Percentiles rank a stretch among this genome's conserved stretches.
Evolutionary conservation across 208 protist genomes (phyloP).

Genomic region (Leishmania major): DNA sequence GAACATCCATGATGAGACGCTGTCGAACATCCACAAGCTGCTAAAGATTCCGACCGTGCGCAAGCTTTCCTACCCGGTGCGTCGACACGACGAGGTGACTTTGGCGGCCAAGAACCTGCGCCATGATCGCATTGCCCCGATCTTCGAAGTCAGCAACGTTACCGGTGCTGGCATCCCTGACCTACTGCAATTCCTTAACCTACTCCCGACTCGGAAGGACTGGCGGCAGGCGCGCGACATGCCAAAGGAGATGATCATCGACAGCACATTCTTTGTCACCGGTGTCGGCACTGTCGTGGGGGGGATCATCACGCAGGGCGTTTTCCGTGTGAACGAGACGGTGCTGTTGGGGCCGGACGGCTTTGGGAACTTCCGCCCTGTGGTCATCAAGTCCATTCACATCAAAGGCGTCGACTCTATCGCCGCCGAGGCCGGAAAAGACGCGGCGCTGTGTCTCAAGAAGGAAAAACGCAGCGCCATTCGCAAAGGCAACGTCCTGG

Average conservation of each 20-base stretch:
- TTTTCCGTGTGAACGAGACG: slow-evolving; percentile 90
- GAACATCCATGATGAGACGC: slow-evolving; percentile 90
- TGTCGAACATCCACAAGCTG: slow-evolving; percentile 89
- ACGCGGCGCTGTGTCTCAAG: slow-evolving; percentile 94
- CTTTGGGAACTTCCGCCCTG: slow-evolving; percentile 85
- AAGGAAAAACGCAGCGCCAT: slow-evolving; percentile 94
- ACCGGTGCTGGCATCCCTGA: slow-evolving; percentile 91
- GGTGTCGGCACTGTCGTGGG: slow-evolving; percentile 97
- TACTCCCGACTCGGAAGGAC: slow-evolving; percentile 91
- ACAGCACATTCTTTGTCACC: slow-evolving; percentile 92
- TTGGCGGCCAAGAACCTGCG: slow-evolving; percentile 93
- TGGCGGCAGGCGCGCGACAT: slow-evolving; percentile 73
- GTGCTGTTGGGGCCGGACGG: slow-evolving; percentile 95
- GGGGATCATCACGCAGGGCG: slow-evolving; percentile 93
- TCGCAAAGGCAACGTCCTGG: slow-evolving; percentile 95
- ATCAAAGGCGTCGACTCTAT: slow-evolving; percentile 89
- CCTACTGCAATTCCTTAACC: slow-evolving; percentile 91
- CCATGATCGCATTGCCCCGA: slow-evolving; percentile 84
- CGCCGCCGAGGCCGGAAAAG: slow-evolving; percentile 88
- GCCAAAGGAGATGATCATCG: slow-evolving; percentile 91
- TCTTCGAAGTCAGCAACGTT: slow-evolving; percentile 96
- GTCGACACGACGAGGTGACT: slow-evolving; percentile 91
- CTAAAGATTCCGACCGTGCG: slow-evolving; percentile 94
- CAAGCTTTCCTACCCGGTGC: slow-evolving; percentile 93
- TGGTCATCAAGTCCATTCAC: slow-evolving; percentile 95